Evolutionary conservation across 2,329 filamentous ascomycete species (phyloP).

Genomic region (Polytolypa hystricis): DNA sequence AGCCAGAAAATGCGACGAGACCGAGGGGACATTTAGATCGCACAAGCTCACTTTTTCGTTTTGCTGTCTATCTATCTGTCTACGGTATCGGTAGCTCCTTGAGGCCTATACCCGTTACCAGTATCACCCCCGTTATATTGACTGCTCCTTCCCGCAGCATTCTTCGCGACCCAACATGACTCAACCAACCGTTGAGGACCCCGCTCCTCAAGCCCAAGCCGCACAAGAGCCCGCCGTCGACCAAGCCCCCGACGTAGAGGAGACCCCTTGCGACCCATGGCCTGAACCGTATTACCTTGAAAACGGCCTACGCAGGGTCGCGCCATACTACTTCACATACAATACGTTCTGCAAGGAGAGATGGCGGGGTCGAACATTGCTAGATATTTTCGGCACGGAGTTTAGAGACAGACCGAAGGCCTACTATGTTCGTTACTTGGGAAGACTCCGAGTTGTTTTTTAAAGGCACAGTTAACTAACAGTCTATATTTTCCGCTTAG

Average conservation of each 20-base stretch:
- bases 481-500: conserved; percentile 25
- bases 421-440: conserved; percentile 73
- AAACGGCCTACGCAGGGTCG: conserved; percentile 68
- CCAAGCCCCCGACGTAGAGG: conserved; percentile 18
- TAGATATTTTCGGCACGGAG: conserved; percentile 83
- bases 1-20: no score
- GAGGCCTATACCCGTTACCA: no score
- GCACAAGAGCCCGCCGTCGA: conserved; percentile 18
- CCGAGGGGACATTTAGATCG: no score
- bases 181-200: conserved; percentile 10
- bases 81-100: no score
- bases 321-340: conserved; percentile 86
- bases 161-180: conserved; percentile 24
- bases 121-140: no score
- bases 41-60: no score
- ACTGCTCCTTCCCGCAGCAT: conserved; percentile 31
- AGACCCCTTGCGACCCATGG: conserved; percentile 38
- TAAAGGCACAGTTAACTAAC: no score
- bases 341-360: conserved; percentile 90
- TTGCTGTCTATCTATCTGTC: no score
- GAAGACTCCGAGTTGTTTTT: no score
- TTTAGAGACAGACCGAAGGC: conserved; percentile 77
- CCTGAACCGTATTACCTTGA: conserved; percentile 71
- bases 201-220: conserved; percentile 15
- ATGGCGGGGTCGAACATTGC: conserved; percentile 70